Base-by-base conservation (phyloP, 2,329 filamentous ascomycete species). In the Talaromyces marneffei region DNA sequence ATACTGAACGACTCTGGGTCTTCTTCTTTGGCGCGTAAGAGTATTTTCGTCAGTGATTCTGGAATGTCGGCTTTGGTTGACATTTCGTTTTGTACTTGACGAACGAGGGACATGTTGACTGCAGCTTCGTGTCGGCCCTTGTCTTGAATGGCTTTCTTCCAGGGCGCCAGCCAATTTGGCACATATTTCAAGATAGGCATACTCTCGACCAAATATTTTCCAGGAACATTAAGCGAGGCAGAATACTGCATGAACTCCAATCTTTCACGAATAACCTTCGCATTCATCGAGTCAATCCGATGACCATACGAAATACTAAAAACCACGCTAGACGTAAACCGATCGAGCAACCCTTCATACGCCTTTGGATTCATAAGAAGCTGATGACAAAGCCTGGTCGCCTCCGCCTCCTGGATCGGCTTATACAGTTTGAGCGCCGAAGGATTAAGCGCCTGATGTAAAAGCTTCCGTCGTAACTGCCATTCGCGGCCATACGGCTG, bases 401-500 rank as follows among this genome's bases (percentile, higher is more conserved):
- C 77, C 65, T 83, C 81, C 3, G 80, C 79, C 35, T 79, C 76
- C 67, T 83, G 81, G 2, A 79, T 73, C 1, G 78, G 77, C 65
- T 79, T 80, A 67, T 82, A 83, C 18, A 78, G 66, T n/a, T 74
- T 67, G 46, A 82, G 66, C 0, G 79, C 77, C 33, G 74, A 77
- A 6, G 80, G 78, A n/a, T 78, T 81, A 23, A 82, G 71, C 2
- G 79, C 78, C 57, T 79, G 76, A 63, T 80, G 78, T 18, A 79
- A 67, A 29, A 80, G 70, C 55, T 73, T 77, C 20, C 80, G 71
- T 29, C 79, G 70, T 6, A 76, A 66, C 54, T 73, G 77, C 78
- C 79, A 82, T 39, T 75, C 74, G 60, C 81, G 81, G 31, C 80
- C 79, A 67, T 82, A 80, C 0, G 78, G 78, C 66, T 82, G 79